These are phyloP conservation scores for Seminavis robusta DNA, from an alignment of 108 stramenopile genomes.

Conservation along the genomic window DNA sequence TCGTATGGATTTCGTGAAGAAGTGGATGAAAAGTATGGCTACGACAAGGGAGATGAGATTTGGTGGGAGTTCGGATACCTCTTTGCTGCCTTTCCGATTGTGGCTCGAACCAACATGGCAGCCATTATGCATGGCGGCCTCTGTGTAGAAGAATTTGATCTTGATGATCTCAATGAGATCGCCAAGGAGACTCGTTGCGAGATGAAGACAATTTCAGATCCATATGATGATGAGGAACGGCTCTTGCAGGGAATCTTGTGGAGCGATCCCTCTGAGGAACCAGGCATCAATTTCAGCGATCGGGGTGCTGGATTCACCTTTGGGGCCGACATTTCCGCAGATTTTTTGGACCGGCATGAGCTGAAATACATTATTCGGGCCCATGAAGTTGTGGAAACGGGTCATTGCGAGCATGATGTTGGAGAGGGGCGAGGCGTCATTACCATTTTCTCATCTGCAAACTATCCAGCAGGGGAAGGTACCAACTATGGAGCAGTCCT, in stretches of 20 bases:
- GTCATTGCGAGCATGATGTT: constrained; percentile 3
- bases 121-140: constrained; percentile 23
- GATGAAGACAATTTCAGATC: constrained; percentile 8
- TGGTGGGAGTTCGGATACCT: constrained; percentile 3
- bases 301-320: constrained; percentile 13
- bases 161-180: constrained; percentile 8
- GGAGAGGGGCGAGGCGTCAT: constrained; percentile 7
- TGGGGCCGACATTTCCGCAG: constrained; percentile 9
- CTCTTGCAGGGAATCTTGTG: constrained; percentile 8
- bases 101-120: constrained; percentile 10
- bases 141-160: constrained; percentile 10
- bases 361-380: constrained; percentile 23
- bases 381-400: constrained; percentile 19
- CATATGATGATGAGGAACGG: constrained; percentile 4
- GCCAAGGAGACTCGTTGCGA: not conserved
- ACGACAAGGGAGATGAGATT: not conserved
- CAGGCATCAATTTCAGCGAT: constrained; percentile 11
- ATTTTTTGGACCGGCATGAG: constrained; percentile 16
- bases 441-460: constrained; percentile 18
- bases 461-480: constrained; percentile 24
- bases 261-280: not conserved
- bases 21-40: constrained; percentile 36
- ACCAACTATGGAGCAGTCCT: constrained; percentile 16
- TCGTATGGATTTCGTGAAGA: constrained; percentile 89
- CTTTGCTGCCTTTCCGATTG: constrained; percentile 21